Base-by-base conservation (phyloP, 2,329 filamentous ascomycete genomes). In the Acephala macrosclerotiorum region DNA sequence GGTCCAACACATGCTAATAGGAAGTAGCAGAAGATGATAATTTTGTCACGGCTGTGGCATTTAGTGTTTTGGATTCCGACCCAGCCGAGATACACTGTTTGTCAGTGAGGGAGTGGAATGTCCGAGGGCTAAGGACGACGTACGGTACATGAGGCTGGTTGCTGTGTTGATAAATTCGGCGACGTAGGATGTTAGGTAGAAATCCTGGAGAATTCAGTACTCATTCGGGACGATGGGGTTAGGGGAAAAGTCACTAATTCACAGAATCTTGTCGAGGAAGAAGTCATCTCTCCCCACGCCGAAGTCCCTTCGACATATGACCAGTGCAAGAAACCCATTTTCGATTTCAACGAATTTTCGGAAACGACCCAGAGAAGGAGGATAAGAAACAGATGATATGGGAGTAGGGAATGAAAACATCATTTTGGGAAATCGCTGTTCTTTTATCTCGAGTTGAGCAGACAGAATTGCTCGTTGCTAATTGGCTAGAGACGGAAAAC, bases 111-210 rank as follows among this genome's bases (percentile, higher is more conserved):
- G 22, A 11, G 16, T 22, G 3, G 9, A 18, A 16, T 14, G 3
- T 53, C 2, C 49, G 16, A 25, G n/a, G 29, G 29, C 3, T 18
- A 25, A 16, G 51, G 38, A 29, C n/a, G 36, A 53, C 72, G 33
- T 77, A 84, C 82, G 76, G 68, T 83, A 85, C 11, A 77, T 77
- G 0, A 82, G 61, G 66, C 83, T 85, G 8, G 81, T 84, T 55
- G 84, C 65, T 1, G 83, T 80, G 68, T 84, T 85, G 64, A 84
- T 75, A 64, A 85, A 83, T 67, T 85, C 83, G 45, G 80, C 83
- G 56, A 85, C 75, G 71, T 84, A 85, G 1, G 74, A 70, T 2
- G 81, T 82, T 45, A 85, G 73, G 59, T 77, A 80, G 70, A 83
- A 87, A 72, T 87, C 85, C 76, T 88, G 25, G 18, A 8, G 22